Percentiles rank a stretch among this genome's conserved stretches.
Evolutionary conservation across 306 rosid genomes (phyloP).

Genomic region (Carpinus fangiana): DNA sequence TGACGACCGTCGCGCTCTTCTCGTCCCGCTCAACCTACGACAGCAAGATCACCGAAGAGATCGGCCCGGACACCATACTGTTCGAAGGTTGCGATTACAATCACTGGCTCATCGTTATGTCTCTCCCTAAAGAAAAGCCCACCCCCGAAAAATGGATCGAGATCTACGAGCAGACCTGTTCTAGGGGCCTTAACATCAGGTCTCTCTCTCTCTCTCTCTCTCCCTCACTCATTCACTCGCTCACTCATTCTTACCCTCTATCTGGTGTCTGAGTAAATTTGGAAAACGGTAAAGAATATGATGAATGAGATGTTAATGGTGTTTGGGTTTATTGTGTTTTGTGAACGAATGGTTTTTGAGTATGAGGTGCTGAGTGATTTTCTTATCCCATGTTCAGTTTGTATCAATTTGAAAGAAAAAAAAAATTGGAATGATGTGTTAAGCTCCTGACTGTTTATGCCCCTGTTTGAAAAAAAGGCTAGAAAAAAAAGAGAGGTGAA

Average conservation of each 20-base stretch:
- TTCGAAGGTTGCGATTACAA: slow-evolving; percentile 90
- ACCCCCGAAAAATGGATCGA: slow-evolving; percentile 60
- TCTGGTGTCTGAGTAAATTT: background rate
- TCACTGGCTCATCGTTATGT: slow-evolving; percentile 82
- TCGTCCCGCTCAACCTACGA: slow-evolving; percentile 36
- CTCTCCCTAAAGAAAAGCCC: slow-evolving; percentile 54
- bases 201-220: slow-evolving; percentile 11
- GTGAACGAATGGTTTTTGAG: too few relatives aligned
- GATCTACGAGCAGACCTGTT: slow-evolving; percentile 68
- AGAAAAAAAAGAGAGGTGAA: too few relatives aligned
- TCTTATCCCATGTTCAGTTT: background rate
- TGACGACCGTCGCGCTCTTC: slow-evolving; percentile 34
- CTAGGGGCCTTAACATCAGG: slow-evolving; percentile 81
- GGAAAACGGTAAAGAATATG: background rate
- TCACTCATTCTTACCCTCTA: background rate
- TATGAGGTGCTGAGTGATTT: background rate
- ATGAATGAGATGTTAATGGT: background rate
- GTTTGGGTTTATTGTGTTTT: background rate
- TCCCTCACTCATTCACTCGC: background rate
- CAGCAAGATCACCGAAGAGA: slow-evolving; percentile 35
- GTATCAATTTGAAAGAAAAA: background rate
- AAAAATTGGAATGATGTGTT: too few relatives aligned
- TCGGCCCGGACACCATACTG: slow-evolving; percentile 68
- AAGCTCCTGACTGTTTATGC: too few relatives aligned
- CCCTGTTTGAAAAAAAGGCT: too few relatives aligned